Conservation (phyloP, 495 filamentous ascomycete genomes). For the Friedmanniomyces endolithicus region DNA sequence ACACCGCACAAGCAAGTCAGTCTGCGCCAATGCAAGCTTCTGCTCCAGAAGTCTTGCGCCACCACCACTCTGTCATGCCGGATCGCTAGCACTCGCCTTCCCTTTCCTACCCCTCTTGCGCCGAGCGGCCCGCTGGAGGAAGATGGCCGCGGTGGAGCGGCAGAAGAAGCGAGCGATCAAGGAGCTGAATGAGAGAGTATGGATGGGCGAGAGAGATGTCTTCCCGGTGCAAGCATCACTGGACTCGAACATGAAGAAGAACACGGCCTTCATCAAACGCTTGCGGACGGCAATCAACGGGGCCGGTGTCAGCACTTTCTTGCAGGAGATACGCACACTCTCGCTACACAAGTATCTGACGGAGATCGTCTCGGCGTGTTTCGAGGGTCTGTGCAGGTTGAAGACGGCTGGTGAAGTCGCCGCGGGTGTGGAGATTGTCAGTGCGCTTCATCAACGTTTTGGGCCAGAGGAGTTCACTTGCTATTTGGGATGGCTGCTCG, state of each 20-base stretch:
- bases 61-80: slow-evolving; percentile 13
- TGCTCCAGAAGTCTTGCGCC: slow-evolving; percentile 15
- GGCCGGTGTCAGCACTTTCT: slow-evolving; percentile 63
- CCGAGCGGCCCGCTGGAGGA: slow-evolving; percentile 4
- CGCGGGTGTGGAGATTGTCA: slow-evolving; percentile 81
- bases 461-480: slow-evolving; percentile 81
- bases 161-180: slow-evolving; percentile 84
- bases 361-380: slow-evolving; percentile 95
- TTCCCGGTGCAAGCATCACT: slow-evolving; percentile 69
- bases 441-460: slow-evolving; percentile 91
- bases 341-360: slow-evolving; percentile 96
- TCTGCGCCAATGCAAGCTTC: slow-evolving; percentile 24
- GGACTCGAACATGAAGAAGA: slow-evolving; percentile 96
- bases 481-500: slow-evolving; percentile 84
- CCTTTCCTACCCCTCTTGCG: slow-evolving; percentile 8
- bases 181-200: slow-evolving; percentile 71
- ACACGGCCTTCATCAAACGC: slow-evolving; percentile 97
- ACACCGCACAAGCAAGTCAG: no score
- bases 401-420: slow-evolving; percentile 84
- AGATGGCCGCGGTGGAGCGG: slow-evolving; percentile 55
- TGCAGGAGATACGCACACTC: slow-evolving; percentile 82
- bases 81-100: slow-evolving; percentile 9
- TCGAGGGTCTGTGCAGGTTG: slow-evolving; percentile 83
- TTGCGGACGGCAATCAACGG: slow-evolving; percentile 78
- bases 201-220: slow-evolving; percentile 75